Evolutionary conservation across 1,284 basidiomycete species (phyloP), one percentile per base, ranked within the genome.

Genomic region (Ceratobasidium sp.): DNA sequence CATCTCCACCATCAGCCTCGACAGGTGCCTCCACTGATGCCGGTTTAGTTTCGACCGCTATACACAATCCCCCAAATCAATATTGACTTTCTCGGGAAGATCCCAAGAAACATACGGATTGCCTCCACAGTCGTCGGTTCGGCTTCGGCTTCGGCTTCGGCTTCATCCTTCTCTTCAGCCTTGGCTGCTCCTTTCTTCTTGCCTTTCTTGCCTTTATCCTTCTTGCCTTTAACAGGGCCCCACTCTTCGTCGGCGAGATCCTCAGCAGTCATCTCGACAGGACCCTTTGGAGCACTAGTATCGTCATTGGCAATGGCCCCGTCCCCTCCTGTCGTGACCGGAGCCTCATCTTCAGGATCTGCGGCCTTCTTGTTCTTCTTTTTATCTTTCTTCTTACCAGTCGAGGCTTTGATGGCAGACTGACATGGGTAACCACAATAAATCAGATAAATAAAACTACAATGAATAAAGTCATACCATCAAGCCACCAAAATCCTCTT

Each of bases 401-500:
- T 80, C 19, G 85, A 72, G 33, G 72, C 84, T 75, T 86, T 86
- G 73, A 90, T 79, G 25, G 80, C 79, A 39, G 85, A 85, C 84
- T 86, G 74, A 33, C 62, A 27, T 53, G 27, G 21, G 39, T 39
- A 16, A 53, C 27, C n/a, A 30, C 25, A 68, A 11, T 39, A 23
- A 36, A n/a, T 69, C 33, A 68, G 9, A 58, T 8, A 14, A 27
- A 14, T 23, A 33, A 19, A 21, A 53, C 30, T 25, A 68, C 52
- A 30, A 27, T 42, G 33, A 25, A 27, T 13, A 6, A 50, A 30
- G 23, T 80, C 86, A 69, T 75, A 92, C 91, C 92, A 95, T 93
- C 46, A 95, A 80, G 27, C 91, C 91, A 52, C 91, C 93, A 73
- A 85, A 89, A 73, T 85, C 89, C 77, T 87, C 88, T 36, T 89